Percentiles rank a stretch among this genome's conserved stretches.
Evolutionary conservation across 495 filamentous ascomycete genomes (phyloP).

Genomic region (Evernia prunastri): DNA sequence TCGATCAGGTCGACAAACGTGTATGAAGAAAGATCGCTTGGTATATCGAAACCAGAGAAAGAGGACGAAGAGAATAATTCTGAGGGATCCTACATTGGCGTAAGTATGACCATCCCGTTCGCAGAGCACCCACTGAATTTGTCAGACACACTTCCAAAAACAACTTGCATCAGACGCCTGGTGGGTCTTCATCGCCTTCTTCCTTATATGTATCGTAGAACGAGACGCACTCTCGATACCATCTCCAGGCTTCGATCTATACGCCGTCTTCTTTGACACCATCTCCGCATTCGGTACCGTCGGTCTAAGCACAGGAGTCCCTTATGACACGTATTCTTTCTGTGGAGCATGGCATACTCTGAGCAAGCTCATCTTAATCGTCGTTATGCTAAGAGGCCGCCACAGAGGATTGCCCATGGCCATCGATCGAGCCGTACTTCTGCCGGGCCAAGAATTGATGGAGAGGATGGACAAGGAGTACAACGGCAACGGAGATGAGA

Average conservation of each 20-base stretch:
- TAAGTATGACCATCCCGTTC: background rate
- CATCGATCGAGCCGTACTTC: background rate
- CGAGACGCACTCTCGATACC: background rate
- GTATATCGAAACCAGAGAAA: background rate
- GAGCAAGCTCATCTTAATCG: background rate
- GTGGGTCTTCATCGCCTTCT: background rate
- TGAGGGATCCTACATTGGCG: background rate
- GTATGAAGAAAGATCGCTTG: constrained; percentile 1
- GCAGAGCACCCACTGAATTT: background rate
- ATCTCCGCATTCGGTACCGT: background rate
- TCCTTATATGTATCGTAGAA: constrained; percentile 10
- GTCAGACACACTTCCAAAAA: background rate
- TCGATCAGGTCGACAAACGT: background rate
- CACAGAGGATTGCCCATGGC: constrained; percentile 1
- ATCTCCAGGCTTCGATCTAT: constrained; percentile 2
- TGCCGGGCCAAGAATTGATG: constrained; percentile 1
- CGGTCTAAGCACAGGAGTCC: background rate
- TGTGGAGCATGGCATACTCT: constrained; percentile 3
- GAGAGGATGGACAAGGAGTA: constrained; percentile 1
- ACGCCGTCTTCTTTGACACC: constrained; percentile 4
- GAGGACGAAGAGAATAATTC: background rate
- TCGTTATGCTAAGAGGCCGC: background rate
- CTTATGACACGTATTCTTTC: constrained; percentile 2
- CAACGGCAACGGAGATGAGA: background rate
- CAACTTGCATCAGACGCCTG: background rate